These are phyloP conservation scores for Plasmodium sp. DNA, from an alignment of 169 alveolate species.

Conservation along the genomic window DNA sequence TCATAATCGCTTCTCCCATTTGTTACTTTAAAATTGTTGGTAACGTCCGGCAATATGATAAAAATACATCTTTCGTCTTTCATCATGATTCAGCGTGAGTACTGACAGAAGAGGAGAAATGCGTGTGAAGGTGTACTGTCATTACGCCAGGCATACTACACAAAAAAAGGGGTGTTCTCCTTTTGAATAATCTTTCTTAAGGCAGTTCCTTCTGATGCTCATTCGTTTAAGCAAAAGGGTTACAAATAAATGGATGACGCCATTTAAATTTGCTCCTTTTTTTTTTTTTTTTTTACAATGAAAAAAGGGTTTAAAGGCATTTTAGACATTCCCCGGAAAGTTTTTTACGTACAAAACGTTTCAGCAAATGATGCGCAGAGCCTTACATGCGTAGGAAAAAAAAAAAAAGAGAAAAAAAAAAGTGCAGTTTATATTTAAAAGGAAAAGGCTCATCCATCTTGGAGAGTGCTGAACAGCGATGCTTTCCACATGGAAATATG, in stretches of 20 bases:
- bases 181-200: background rate
- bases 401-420: background rate
- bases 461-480: background rate
- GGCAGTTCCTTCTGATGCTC: background rate
- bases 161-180: background rate
- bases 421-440: background rate
- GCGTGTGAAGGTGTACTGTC: constrained; percentile 4
- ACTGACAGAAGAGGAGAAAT: background rate
- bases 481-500: background rate
- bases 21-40: constrained; percentile 64
- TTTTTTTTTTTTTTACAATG: background rate
- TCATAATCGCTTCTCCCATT: constrained; percentile 1
- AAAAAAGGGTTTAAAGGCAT: background rate
- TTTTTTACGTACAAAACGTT: background rate
- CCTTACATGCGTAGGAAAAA: background rate
- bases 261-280: background rate
- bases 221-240: background rate
- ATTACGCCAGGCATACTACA: background rate
- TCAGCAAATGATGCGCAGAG: background rate
- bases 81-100: constrained; percentile 28
- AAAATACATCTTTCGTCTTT: constrained; percentile 69
- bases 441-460: background rate
- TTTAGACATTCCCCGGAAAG: constrained; percentile 4
- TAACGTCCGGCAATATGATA: constrained; percentile 68
- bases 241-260: background rate